Percentiles rank a stretch among this genome's conserved stretches.
phyloP scores from a whole-genome alignment of 164 flowering plant genomes.

The Chimonanthus salicifolius region DNA sequence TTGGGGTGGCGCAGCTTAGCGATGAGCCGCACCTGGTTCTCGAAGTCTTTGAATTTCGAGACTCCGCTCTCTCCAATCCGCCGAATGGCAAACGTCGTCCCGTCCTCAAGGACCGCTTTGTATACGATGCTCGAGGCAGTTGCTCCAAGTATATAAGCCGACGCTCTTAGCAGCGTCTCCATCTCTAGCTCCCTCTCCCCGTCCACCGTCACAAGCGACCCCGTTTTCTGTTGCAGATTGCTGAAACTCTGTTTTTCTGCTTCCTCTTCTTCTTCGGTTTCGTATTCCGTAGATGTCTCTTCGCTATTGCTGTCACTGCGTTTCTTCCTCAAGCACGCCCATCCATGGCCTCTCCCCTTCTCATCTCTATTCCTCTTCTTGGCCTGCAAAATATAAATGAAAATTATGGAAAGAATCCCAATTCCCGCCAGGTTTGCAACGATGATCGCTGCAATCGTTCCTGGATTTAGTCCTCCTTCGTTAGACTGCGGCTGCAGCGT shows the following conservation, averaged over 20 bases:
- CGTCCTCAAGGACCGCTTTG: conserved; percentile 80
- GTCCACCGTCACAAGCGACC: conserved; percentile 16
- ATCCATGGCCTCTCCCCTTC: conserved; percentile 8
- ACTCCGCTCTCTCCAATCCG: conserved; percentile 64
- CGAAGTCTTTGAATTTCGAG: conserved; percentile 74
- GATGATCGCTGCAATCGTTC: conserved; percentile 12
- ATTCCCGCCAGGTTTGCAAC: conserved; percentile 13
- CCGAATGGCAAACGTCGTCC: conserved; percentile 66
- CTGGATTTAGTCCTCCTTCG: conserved; percentile 10
- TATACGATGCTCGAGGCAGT: conserved; percentile 85
- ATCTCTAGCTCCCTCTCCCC: conserved; percentile 74
- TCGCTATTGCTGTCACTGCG: conserved; percentile 9
- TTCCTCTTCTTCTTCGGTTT: conserved; percentile 16
- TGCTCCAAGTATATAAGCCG: conserved; percentile 90
- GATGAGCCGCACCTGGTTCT: conserved; percentile 56
- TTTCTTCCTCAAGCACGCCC: conserved; percentile 36
- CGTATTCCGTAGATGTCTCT: conserved; percentile 8
- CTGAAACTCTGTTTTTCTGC: background rate
- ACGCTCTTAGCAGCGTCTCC: conserved; percentile 78
- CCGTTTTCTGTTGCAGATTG: background rate
- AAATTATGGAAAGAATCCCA: conserved; percentile 9
- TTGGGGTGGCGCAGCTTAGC: conserved; percentile 87
- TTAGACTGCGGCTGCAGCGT: background rate
- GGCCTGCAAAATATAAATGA: conserved; percentile 9
- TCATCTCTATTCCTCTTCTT: conserved; percentile 8